Base-by-base conservation (phyloP, 768 basidiomycete genomes). In the Amanita pallidorosea region DNA sequence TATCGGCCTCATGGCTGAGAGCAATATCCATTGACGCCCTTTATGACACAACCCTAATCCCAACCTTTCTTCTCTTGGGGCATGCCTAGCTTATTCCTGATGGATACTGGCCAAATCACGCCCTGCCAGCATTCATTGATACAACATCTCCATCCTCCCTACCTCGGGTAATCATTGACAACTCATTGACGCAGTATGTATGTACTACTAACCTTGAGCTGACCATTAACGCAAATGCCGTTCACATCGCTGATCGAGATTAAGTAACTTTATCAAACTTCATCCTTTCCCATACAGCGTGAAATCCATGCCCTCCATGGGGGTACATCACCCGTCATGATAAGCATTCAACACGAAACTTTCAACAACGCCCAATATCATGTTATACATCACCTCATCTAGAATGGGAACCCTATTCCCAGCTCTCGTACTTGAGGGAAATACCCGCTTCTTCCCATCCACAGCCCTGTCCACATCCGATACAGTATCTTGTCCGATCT, bases 321-420 rank as follows among this genome's bases (percentile, higher is more conserved):
- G 43, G 43, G 15, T 17, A 15, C n/a, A 45, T 29, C 20, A 25
- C 17, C 43, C 25, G 46, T 35, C 29, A 40, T 31, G 29, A 45
- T 23, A 46, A 58, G 63, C n/a, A 53, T 53, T 63, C 63, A 69
- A 48, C 48, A 56, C 48, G 47, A 63, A 68, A 43, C 63, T 62
- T 50, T 72, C 72, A 15, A 70, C 60, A 3, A 68, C 61, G 12
- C 65, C 67, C 46, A 74, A 57, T 29, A 74, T 47, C 67, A 72
- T 71, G 43, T 59, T 62, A 53, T 67, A 66, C 37, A 57, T 65
- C 42, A 66, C 61, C 33, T 71, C 68, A 60, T 72, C 70, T 38
- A 69, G 53, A 45, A 60, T 56, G 18, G 58, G 51, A 45, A 27
- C 38, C n/a, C 38, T 49, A 27, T 52, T 53, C 18, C 34, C 40